These are phyloP conservation scores for Pseudocercospora cruenta DNA, from an alignment of 2,329 filamentous ascomycete genomes.

Conservation along the genomic window DNA sequence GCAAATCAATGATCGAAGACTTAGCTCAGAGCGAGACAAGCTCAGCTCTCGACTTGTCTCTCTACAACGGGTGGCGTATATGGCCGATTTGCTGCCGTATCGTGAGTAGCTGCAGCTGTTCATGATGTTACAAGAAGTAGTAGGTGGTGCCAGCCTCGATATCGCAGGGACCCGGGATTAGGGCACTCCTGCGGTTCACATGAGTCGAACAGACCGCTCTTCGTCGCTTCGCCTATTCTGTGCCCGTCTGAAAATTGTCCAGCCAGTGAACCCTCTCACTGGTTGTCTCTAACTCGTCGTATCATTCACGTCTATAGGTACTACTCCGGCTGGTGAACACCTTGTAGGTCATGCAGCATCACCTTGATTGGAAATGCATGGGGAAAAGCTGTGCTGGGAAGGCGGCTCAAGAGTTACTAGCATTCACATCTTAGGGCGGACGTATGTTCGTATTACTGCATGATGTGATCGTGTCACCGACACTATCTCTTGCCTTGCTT, in stretches of 20 bases:
- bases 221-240: neutral
- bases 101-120: no score
- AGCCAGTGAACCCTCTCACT: neutral
- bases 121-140: no score
- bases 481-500: no score
- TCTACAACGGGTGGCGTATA: neutral
- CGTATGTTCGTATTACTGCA: no score
- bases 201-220: neutral
- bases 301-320: neutral
- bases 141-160: neutral
- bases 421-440: no score
- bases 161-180: neutral
- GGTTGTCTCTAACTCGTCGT: neutral
- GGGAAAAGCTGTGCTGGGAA: no score
- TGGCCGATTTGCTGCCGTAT: neutral
- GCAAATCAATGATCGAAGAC: neutral
- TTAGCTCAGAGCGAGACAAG: neutral
- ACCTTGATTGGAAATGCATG: no score
- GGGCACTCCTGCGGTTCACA: neutral
- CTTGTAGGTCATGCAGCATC: neutral
- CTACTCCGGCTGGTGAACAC: neutral
- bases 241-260: neutral
- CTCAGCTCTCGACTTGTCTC: neutral
- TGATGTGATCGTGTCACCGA: no score
- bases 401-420: no score